A percentile compares a stretch with the other conserved stretches of the same genome.
Conservation (phyloP, 371 early-diverging fungal species). For the Umbelopsis sp. region DNA sequence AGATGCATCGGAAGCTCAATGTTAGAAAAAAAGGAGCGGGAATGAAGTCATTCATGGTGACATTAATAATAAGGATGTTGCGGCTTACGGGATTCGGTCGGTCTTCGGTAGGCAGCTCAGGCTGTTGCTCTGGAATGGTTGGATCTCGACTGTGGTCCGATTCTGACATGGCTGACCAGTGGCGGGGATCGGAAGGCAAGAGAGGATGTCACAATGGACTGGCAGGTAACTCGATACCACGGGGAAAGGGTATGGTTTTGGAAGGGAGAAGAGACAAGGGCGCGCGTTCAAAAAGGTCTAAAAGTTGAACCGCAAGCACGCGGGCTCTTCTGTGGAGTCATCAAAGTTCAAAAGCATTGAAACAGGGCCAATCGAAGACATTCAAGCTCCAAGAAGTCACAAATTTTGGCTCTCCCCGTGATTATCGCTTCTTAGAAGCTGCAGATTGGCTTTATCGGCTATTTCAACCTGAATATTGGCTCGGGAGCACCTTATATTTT, state of each 20-base stretch:
- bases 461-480: too few species aligned
- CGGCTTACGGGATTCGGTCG: constrained; percentile 14
- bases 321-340: constrained; percentile 20
- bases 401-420: constrained; percentile 16
- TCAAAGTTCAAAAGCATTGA: constrained; percentile 18
- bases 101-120: not conserved
- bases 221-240: constrained; percentile 20
- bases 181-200: not conserved
- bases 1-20: constrained; percentile 1
- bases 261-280: not conserved
- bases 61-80: not conserved
- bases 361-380: constrained; percentile 19
- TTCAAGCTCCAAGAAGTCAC: constrained; percentile 12
- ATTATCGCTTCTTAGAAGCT: not conserved
- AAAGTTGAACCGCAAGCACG: constrained; percentile 19
- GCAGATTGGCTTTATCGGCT: too few species aligned
- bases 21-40: not conserved
- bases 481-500: too few species aligned
- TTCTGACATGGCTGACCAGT: constrained; percentile 3
- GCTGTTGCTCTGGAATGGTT: not conserved
- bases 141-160: constrained; percentile 17
- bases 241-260: constrained; percentile 1
- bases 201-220: constrained; percentile 18
- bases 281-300: constrained; percentile 18
- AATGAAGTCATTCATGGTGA: not conserved